Evolutionary conservation across 2,329 filamentous ascomycete genomes (phyloP), one percentile per base, ranked within the genome.

Genomic region (Scortechinia acanthostroma): DNA sequence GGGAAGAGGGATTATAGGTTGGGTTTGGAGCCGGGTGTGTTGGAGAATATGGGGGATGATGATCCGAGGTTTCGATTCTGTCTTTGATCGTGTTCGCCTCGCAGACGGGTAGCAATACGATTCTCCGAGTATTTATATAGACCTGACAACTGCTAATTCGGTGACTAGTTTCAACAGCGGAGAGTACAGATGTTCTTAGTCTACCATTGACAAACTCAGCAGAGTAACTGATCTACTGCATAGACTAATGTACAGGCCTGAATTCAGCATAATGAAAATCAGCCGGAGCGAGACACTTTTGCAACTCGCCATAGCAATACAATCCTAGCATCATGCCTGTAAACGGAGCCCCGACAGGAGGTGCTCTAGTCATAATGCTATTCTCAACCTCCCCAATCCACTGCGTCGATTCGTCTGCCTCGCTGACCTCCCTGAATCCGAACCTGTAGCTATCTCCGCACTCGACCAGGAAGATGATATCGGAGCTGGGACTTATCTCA

Each of bases 271-370:
- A 63, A 15, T 49, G 50, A 49, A 71, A 70, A 43, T 70, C 65
- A 1, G 68, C 68, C 1, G 66, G 66, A 3, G 50, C 52, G 4
- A 67, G 51, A 25, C 62, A 66, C 16, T 58, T 54, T 45, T 70
- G 60, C 16, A 61, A 51, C 33, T 66, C 60, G 3, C 65, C 68
- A 50, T 64, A 68, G 1, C 64, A 56, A 52, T 71, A 71, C 13
- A 71, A n/a, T 0, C 69, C 68, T 42, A 71, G 51, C 66, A 70
- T 69, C 55, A 66, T 63, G 0, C 68, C 68, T 1, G 66, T 69
- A 23, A 70, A 71, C 2, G 61, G 53, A 16, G 58, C 58, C 0
- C 68, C 68, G 6, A 69, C 53, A 0, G 58, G 58, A 2, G 67
- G 62, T 23, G 57, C 50, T 15, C 55, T 47, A 2, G 63, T 65